Conservation (phyloP, 2,329 filamentous ascomycete species). For the Helicocarpus griseus region DNA sequence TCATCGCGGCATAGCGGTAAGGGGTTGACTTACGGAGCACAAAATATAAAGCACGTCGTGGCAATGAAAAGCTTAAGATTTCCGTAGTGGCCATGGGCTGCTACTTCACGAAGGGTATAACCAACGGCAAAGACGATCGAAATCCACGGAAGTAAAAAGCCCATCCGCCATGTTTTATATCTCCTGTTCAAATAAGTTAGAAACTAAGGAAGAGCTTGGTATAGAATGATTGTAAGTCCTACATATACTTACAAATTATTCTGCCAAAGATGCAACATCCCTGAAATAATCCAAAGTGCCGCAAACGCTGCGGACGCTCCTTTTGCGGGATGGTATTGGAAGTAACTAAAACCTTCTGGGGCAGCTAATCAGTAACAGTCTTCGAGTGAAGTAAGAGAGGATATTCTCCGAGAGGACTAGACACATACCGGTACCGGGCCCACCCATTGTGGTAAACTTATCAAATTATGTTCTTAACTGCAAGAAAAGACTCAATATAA, state of each 20-base stretch:
- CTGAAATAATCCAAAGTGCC: slow-evolving; percentile 30
- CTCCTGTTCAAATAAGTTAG: slow-evolving; percentile 19
- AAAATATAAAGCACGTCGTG: slow-evolving; percentile 30
- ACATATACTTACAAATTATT: slow-evolving; percentile 24
- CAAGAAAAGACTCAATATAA: not conserved
- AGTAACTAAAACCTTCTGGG: slow-evolving; percentile 27
- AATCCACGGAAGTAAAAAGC: slow-evolving; percentile 33
- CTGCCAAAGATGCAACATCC: slow-evolving; percentile 29
- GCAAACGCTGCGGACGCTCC: slow-evolving; percentile 33
- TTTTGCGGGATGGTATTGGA: slow-evolving; percentile 34
- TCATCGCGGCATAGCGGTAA: not conserved
- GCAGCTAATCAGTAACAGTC: slow-evolving; percentile 8
- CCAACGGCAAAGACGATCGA: slow-evolving; percentile 31
- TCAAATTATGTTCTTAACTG: not conserved
- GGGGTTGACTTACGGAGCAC: slow-evolving; percentile 25
- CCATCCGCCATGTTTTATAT: slow-evolving; percentile 33
- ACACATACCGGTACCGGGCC: not conserved
- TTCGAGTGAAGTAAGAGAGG: not conserved
- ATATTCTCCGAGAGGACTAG: not conserved
- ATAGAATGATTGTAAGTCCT: not conserved
- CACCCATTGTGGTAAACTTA: not conserved
- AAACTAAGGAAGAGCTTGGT: not conserved
- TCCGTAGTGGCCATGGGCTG: slow-evolving; percentile 27
- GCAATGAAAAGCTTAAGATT: slow-evolving; percentile 30
- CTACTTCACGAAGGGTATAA: slow-evolving; percentile 28